Evolutionary conservation across 495 filamentous ascomycete genomes (phyloP), one percentile per base, ranked within the genome.

Genomic region (Penicillium cinerascens): DNA sequence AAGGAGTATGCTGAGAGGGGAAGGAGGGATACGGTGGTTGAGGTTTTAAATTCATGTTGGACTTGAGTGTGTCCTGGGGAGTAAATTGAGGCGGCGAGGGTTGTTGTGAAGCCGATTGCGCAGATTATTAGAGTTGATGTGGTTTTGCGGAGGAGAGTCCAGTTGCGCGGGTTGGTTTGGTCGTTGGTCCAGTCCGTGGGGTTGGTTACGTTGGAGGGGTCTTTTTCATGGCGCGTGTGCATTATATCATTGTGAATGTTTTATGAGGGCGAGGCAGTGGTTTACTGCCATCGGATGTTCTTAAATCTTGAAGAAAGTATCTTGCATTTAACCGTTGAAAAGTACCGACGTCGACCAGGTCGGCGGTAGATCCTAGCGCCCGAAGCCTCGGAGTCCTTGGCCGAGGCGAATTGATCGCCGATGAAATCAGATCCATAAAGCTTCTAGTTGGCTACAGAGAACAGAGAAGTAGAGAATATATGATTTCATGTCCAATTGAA

Each of bases 1-100:
- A 84, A 68, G 18, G 77, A 73, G 64, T 80, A 86, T 16, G 81
- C 52, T 0, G 81, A 76, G 2, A 85, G 63, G 0, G 79, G 76
- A 0, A 85, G 66, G 15, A 86, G 61, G 36, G 82, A 67, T 4
- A 78, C 74, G 0, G 80, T 82, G 25, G 69, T 66, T 5, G 72
- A 72, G 17, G 79, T 64, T 16, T 70, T 49, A 56, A 83, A 84
- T 6, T 69, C 61, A 11, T 63, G 40, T 29, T 63, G 59, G 15
- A 86, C 61, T 10, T 72, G 54, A 1, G 65, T 53, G 44, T 71
- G 42, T 15, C 48, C 48, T 16, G 48, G 48, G 0, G 48, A 20
- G 27, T 42, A 51, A 16, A 43, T 51, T 18, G 48, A 51, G 13
- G 48, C 40, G 9, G 21, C 48, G 1, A 51, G 48, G 3, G 48